A percentile compares a stretch with the other conserved stretches of the same genome.
phyloP scores from a whole-genome alignment of 345 rosid genomes.

The Trapa bicornis region DNA sequence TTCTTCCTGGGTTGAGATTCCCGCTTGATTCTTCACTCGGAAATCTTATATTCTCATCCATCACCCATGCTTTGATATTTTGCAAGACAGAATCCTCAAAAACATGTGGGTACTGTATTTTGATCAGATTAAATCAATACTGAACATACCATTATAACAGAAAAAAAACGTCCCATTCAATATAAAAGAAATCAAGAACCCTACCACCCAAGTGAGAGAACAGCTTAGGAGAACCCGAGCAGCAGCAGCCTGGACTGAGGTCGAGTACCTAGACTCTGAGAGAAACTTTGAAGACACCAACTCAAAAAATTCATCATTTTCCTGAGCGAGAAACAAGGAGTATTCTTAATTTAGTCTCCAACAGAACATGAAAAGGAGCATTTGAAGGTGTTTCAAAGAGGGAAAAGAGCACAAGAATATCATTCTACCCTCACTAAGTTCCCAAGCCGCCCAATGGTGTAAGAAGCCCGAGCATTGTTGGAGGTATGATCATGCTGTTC shows the following conservation, averaged over 20 bases:
- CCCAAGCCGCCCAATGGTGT: constrained; percentile 69
- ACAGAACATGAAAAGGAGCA: not conserved
- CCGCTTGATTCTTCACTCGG: constrained; percentile 35
- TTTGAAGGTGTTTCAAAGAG: not conserved
- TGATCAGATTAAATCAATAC: constrained; percentile 2
- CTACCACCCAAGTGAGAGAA: constrained; percentile 70
- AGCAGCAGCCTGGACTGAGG: constrained; percentile 71
- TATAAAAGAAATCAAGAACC: constrained; percentile 5
- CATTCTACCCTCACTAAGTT: constrained; percentile 56
- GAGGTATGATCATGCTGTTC: constrained; percentile 36
- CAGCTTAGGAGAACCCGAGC: constrained; percentile 72
- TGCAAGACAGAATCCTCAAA: constrained; percentile 73
- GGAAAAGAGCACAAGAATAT: not conserved
- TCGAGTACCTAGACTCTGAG: constrained; percentile 62
- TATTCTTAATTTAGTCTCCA: constrained; percentile 6
- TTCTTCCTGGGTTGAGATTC: constrained; percentile 34
- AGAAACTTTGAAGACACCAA: constrained; percentile 77
- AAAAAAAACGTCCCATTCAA: not conserved
- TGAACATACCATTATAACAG: not conserved
- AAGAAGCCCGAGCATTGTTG: constrained; percentile 59
- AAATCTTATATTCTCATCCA: constrained; percentile 55
- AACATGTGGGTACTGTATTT: constrained; percentile 68
- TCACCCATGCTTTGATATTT: constrained; percentile 74
- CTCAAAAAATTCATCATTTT: constrained; percentile 93
- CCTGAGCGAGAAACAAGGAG: constrained; percentile 32